phyloP scores from a whole-genome alignment of 2,329 filamentous ascomycete species.

The Ophiostoma sp. region DNA sequence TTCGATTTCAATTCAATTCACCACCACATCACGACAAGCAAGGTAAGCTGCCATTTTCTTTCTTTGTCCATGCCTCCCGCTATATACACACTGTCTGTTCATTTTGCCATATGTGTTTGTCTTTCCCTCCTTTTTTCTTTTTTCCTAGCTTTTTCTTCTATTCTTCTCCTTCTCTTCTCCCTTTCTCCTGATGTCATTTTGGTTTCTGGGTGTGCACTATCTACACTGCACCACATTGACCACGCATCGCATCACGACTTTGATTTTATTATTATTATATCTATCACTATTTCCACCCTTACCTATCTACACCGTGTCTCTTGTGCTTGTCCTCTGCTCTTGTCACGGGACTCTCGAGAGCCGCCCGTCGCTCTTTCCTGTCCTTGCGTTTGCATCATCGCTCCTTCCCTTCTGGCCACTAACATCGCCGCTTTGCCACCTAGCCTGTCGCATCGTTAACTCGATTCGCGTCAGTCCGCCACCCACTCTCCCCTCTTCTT shows the following conservation, averaged over 20 bases:
- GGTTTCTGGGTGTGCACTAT: background rate
- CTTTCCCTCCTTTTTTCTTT: constrained; percentile 18
- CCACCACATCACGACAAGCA: background rate
- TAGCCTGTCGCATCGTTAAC: background rate
- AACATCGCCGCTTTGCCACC: background rate
- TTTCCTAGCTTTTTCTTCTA: constrained; percentile 10
- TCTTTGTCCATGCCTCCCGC: background rate
- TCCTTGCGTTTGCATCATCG: constrained; percentile 24
- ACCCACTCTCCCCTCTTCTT: background rate
- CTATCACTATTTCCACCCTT: background rate
- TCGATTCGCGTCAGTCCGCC: background rate
- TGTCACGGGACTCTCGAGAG: background rate
- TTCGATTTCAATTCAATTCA: constrained; percentile 8
- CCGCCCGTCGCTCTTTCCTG: constrained; percentile 28
- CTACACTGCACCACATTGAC: background rate
- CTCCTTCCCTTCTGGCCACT: background rate
- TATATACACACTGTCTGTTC: constrained; percentile 13
- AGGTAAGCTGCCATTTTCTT: background rate
- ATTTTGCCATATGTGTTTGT: constrained; percentile 25
- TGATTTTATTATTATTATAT: background rate
- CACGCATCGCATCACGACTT: background rate
- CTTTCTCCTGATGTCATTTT: constrained; percentile 14
- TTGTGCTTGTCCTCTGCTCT: background rate
- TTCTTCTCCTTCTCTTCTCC: constrained; percentile 25
- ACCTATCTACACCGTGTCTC: background rate